phyloP scores from a whole-genome alignment of 192 early-diverging fungal genomes.

The Backusella westeae region DNA sequence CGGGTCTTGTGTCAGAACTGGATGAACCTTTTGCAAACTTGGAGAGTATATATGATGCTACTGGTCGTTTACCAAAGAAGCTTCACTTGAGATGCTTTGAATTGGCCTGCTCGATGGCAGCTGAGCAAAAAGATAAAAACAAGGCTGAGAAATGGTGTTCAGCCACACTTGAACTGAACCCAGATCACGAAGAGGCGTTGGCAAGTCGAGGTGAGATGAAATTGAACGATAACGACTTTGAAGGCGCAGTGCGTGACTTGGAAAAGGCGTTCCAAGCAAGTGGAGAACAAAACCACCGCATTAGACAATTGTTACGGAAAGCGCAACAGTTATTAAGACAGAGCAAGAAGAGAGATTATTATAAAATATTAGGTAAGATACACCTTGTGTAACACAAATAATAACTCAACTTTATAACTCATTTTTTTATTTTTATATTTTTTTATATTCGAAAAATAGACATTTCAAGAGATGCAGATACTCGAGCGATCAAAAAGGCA shows the following conservation, averaged over 20 bases:
- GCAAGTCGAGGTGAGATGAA: slow-evolving; percentile 68
- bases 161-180: slow-evolving; percentile 69
- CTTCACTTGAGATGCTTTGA: slow-evolving; percentile 44
- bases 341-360: slow-evolving; percentile 83
- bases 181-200: slow-evolving; percentile 70
- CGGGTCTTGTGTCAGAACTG: slow-evolving; percentile 28
- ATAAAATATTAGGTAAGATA: slow-evolving; percentile 74
- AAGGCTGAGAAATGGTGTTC: slow-evolving; percentile 66
- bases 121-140: slow-evolving; percentile 50
- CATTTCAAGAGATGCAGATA: slow-evolving; percentile 67
- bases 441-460: slow-evolving; percentile 36
- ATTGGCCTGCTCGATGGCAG: slow-evolving; percentile 57
- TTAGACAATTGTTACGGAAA: slow-evolving; percentile 55
- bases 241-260: slow-evolving; percentile 75
- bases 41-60: slow-evolving; percentile 15
- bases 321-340: slow-evolving; percentile 60
- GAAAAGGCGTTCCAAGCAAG: slow-evolving; percentile 64
- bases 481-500: slow-evolving; percentile 88
- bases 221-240: slow-evolving; percentile 69
- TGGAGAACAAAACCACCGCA: slow-evolving; percentile 51
- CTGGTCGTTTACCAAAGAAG: slow-evolving; percentile 38
- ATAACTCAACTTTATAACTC: neutral
- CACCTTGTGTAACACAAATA: too few relatives aligned
- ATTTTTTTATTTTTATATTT: neutral
- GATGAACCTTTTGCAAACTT: slow-evolving; percentile 29